Evolutionary conservation across 1,139 yeast genomes (phyloP).

Genomic region (Blastobotrys persicus): DNA sequence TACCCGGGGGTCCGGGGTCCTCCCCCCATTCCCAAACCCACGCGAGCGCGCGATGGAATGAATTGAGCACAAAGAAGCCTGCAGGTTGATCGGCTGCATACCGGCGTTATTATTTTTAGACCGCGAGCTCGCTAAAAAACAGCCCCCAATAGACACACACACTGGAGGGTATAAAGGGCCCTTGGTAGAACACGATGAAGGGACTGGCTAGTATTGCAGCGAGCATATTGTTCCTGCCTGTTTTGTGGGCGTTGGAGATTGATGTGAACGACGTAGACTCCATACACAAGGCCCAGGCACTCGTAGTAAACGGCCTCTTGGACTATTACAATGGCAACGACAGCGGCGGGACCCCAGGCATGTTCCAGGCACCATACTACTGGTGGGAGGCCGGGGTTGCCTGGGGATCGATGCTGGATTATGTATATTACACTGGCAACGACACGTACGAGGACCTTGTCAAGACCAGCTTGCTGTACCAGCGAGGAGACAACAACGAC

Average conservation of each 20-base stretch:
- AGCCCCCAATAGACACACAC: no score
- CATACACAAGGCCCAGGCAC: constrained; percentile 48
- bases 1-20: no score
- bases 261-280: constrained; percentile 27
- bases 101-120: no score
- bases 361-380: constrained; percentile 73
- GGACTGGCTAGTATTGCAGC: no score
- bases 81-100: no score
- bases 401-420: constrained; percentile 74
- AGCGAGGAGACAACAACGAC: constrained; percentile 63
- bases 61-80: no score
- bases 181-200: no score
- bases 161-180: no score
- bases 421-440: constrained; percentile 60
- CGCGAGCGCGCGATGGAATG: no score
- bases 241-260: constrained; percentile 15
- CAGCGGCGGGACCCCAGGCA: constrained; percentile 59
- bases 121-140: no score
- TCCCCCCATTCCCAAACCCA: no score
- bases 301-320: constrained; percentile 61
- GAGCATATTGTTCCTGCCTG: constrained; percentile 5
- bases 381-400: constrained; percentile 98
- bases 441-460: constrained; percentile 55
- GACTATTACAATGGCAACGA: constrained; percentile 66
- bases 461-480: constrained; percentile 59